Evolutionary conservation across 257 asterid species (phyloP), one percentile per base, ranked within the genome.

Genomic region (Salvia miltiorrhiza): DNA sequence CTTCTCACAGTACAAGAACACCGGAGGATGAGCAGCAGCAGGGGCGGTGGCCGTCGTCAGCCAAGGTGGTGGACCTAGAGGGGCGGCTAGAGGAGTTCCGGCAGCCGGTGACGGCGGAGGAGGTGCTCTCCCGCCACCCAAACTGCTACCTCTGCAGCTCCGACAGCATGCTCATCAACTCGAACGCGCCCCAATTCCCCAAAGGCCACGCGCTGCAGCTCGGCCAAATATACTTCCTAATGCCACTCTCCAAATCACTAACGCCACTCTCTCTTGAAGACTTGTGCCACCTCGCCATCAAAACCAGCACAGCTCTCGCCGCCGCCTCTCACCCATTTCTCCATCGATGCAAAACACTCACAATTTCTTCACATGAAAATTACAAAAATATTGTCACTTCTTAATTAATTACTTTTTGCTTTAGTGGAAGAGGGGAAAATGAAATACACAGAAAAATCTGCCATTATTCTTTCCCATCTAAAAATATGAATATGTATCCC

Each of bases 101-200:
- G 72, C 67, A 77, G 39, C 74, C 63, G 70, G 45, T 70, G 45
- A 81, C 72, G 71, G 79, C 82, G 39, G 79, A 47, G 24, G 86
- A 85, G 70, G 65, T 79, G 43, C 68, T 85, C 12, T 71, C 86
- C 69, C 63, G 21, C 60, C 80, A 81, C 75, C 87, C 76, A 0
- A 33, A 62, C 26, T 79, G 83, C 80, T 81, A 73, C 61, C 71
- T 85, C 3, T 87, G 91, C 80, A 71, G 86, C 77, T 70, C 89
- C 2, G 89, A 87, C 60, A 49, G 76, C 54, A 81, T 85, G 87
- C 41, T 53, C 48, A 64, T 87, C 45, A 53, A 71, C 53, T 74
- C 77, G 2, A 6, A 41, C 12, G 81, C 90, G 3, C 67, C 83
- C 1, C 83, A 39, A 53, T 67, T 85, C 44, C 70, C 85, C 19